phyloP scores from a whole-genome alignment of 2,329 filamentous ascomycete genomes.

The Septoria linicola region DNA sequence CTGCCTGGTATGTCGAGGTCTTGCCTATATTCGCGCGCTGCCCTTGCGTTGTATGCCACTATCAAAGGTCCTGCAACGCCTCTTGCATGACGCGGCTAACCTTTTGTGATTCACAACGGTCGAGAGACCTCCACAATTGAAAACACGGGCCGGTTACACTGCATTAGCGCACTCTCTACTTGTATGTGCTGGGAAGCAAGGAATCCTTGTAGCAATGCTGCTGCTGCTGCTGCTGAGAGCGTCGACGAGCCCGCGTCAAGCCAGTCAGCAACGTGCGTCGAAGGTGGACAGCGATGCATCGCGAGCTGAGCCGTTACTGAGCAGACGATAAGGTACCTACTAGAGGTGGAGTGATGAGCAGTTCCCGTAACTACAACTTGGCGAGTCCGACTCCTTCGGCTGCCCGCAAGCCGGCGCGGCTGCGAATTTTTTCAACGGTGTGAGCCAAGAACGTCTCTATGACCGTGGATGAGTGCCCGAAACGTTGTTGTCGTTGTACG shows the following conservation, averaged over 20 bases:
- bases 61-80: not conserved
- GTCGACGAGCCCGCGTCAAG: slow-evolving; percentile 10
- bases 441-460: not conserved
- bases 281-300: not conserved
- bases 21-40: not conserved
- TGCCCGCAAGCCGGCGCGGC: slow-evolving; percentile 14
- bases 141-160: slow-evolving; percentile 14
- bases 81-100: slow-evolving; percentile 15
- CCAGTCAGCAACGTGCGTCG: slow-evolving; percentile 5
- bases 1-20: not conserved
- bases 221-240: not conserved
- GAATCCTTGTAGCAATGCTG: not conserved
- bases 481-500: not conserved
- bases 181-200: too few species aligned
- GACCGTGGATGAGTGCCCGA: not conserved
- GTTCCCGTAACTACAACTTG: too few species aligned
- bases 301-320: not conserved
- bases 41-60: slow-evolving; percentile 10
- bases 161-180: slow-evolving; percentile 6
- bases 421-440: not conserved
- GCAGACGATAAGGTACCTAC: not conserved
- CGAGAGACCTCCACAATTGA: slow-evolving; percentile 10
- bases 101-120: slow-evolving; percentile 5
- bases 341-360: not conserved
- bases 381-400: slow-evolving; percentile 6